A percentile compares a stretch with the other conserved stretches of the same genome.
Conservation (phyloP, 169 alveolate species). For the Toxoplasma gondii region DNA sequence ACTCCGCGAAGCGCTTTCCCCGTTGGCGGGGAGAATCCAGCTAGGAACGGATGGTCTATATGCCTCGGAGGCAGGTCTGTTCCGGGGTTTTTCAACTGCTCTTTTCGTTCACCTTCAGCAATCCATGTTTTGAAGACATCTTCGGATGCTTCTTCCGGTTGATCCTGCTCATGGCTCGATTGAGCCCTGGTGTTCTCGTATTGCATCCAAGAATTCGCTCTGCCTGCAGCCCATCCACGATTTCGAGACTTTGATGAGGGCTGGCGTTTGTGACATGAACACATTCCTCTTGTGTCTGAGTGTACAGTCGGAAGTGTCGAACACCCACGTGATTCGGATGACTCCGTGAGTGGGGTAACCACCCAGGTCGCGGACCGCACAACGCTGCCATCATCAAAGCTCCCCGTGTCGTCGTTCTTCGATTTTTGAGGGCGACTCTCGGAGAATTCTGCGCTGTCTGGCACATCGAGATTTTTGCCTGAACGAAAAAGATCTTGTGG, state of each 20-base stretch:
- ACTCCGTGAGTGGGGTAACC: too few relatives aligned
- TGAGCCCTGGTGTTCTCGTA: neutral
- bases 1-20: neutral
- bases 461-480: too few relatives aligned
- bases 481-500: too few relatives aligned
- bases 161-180: neutral
- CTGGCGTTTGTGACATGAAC: neutral
- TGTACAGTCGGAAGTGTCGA: too few relatives aligned
- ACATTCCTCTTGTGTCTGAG: neutral
- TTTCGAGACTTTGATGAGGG: neutral
- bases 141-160: neutral
- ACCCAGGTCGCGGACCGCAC: too few relatives aligned
- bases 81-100: slow-evolving; percentile 4
- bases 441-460: too few relatives aligned
- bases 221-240: neutral
- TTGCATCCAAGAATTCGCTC: neutral
- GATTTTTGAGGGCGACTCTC: too few relatives aligned
- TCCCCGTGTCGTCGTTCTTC: too few relatives aligned
- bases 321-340: too few relatives aligned
- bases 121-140: slow-evolving; percentile 33
- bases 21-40: neutral
- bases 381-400: too few relatives aligned
- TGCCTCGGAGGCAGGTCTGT: slow-evolving; percentile 33
- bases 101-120: neutral
- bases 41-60: neutral